These are phyloP conservation scores for Pichia insulana DNA, from an alignment of 805 yeast genomes.

Conservation along the genomic window DNA sequence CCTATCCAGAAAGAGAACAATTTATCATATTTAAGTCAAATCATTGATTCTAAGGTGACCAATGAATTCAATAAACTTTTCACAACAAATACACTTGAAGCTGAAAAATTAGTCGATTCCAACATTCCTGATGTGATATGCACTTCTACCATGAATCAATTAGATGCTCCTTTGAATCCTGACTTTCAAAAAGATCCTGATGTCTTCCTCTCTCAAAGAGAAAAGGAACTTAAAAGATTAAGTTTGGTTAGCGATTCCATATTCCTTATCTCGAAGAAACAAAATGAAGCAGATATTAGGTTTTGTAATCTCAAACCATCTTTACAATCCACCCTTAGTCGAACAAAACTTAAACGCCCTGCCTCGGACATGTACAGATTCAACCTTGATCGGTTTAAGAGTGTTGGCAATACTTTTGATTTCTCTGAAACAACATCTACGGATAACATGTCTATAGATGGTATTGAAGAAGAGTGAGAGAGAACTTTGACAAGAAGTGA, in stretches of 20 bases:
- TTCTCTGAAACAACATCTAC: conserved; percentile 7
- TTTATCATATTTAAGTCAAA: conserved; percentile 6
- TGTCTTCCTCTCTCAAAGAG: neutral
- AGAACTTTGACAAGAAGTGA: conserved; percentile 1
- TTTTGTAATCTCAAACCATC: neutral
- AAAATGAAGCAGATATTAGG: neutral
- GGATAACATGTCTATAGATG: conserved; percentile 7
- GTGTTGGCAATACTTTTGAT: neutral
- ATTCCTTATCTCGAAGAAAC: neutral
- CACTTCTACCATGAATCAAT: conserved; percentile 19
- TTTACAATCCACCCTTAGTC: neutral
- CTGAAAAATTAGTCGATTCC: conserved; percentile 8
- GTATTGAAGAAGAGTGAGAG: conserved; percentile 7
- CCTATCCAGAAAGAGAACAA: neutral
- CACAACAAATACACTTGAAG: neutral
- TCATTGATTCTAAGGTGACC: neutral
- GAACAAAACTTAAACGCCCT: neutral
- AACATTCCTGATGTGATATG: conserved; percentile 22
- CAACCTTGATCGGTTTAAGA: neutral
- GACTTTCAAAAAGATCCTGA: conserved; percentile 2
- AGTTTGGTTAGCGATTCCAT: neutral
- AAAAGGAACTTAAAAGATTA: conserved; percentile 3
- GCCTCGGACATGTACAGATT: neutral
- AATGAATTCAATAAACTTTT: conserved; percentile 7
- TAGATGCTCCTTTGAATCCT: conserved; percentile 17